phyloP scores from a whole-genome alignment of 306 rosid genomes.

The Dalbergia cochinchinensis region DNA sequence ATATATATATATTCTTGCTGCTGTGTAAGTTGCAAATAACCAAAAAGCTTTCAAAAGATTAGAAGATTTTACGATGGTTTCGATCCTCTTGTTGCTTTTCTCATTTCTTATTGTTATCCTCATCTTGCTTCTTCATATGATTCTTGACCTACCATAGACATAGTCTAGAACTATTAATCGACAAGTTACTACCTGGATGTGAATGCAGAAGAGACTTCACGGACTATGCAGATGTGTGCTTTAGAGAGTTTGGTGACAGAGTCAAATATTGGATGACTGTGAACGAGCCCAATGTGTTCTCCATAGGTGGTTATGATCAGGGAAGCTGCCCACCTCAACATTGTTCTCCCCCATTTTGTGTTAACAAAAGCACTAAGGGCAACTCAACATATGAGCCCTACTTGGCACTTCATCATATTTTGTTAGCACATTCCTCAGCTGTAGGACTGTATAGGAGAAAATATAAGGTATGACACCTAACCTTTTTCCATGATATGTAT shows the following conservation, averaged over 20 bases:
- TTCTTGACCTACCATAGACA: not conserved
- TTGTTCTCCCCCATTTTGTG: conserved; percentile 72
- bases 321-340: conserved; percentile 62
- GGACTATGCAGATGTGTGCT: conserved; percentile 72
- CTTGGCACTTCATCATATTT: conserved; percentile 64
- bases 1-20: not conserved
- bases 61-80: not conserved
- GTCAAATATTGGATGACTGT: conserved; percentile 69
- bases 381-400: conserved; percentile 77
- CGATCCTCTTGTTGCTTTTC: not conserved
- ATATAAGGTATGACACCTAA: conserved; percentile 53
- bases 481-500: not conserved
- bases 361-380: conserved; percentile 46
- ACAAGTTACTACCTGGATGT: conserved; percentile 17
- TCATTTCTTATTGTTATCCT: not conserved
- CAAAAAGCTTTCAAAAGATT: conserved; percentile 2
- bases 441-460: conserved; percentile 58
- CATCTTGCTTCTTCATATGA: conserved; percentile 22
- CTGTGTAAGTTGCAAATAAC: not conserved
- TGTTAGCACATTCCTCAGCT: conserved; percentile 78
- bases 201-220: conserved; percentile 79
- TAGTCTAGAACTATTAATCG: not conserved
- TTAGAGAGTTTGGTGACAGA: conserved; percentile 79
- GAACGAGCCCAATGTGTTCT: conserved; percentile 71
- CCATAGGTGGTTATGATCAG: conserved; percentile 52